A percentile compares a stretch with the other conserved stretches of the same genome.
Conservation (phyloP, 352 stramenopile species). For the Thalassiosira mediterranea region DNA sequence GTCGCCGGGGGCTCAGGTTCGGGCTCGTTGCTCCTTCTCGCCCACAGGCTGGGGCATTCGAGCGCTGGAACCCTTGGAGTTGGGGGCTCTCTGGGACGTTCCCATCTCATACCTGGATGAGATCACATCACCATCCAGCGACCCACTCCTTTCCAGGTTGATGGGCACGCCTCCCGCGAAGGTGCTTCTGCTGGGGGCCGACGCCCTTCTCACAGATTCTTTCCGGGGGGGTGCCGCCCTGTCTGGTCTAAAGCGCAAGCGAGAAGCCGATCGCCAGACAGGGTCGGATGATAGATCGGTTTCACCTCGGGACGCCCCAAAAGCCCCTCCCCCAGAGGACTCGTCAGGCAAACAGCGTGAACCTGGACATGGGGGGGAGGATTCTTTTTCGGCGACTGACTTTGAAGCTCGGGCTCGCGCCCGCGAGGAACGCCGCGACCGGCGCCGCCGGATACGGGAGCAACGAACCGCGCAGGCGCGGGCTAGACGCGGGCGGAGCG, state of each 20-base stretch:
- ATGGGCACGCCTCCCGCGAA: background rate
- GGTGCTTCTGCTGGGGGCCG: background rate
- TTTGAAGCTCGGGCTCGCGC: too few species aligned
- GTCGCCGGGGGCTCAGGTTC: background rate
- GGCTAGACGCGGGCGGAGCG: too few species aligned
- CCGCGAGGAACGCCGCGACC: too few species aligned
- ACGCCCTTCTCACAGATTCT: slow-evolving; percentile 1
- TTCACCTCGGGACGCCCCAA: too few species aligned
- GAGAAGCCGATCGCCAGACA: background rate
- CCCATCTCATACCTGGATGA: background rate
- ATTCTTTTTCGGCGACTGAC: too few species aligned
- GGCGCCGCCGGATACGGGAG: too few species aligned
- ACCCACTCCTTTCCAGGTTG: background rate
- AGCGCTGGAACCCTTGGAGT: background rate
- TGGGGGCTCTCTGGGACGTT: slow-evolving; percentile 4
- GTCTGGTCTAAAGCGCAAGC: background rate
- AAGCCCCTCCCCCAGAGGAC: too few species aligned
- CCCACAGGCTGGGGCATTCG: background rate
- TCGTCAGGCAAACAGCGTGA: too few species aligned
- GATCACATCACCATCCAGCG: background rate
- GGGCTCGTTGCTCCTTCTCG: background rate
- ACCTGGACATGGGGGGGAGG: too few species aligned
- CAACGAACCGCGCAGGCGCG: too few species aligned
- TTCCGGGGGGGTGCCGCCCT: slow-evolving; percentile 7
- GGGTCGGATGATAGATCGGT: background rate